A percentile compares a stretch with the other conserved stretches of the same genome.
Evolutionary conservation across 1,284 basidiomycete genomes (phyloP).

Genomic region (Trametes polyzona): DNA sequence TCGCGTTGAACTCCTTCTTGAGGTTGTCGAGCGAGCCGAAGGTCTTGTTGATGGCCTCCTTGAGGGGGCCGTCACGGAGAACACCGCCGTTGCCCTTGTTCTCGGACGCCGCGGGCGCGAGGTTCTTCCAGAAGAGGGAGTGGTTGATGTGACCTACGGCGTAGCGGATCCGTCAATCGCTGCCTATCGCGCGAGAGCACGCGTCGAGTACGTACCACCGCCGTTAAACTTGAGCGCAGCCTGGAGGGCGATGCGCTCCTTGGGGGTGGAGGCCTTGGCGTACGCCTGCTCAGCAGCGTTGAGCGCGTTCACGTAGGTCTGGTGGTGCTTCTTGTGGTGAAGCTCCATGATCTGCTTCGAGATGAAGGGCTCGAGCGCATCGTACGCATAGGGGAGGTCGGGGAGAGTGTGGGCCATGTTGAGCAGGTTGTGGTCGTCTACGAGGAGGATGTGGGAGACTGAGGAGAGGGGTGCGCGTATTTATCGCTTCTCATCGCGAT

Average conservation of each 20-base stretch:
- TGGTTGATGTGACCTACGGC: slow-evolving; percentile 83
- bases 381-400: slow-evolving; percentile 88
- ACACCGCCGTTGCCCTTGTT: slow-evolving; percentile 63
- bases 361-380: slow-evolving; percentile 82
- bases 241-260: slow-evolving; percentile 86
- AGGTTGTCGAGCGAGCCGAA: slow-evolving; percentile 84
- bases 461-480: slow-evolving; percentile 16
- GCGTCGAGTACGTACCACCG: slow-evolving; percentile 58
- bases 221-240: slow-evolving; percentile 91
- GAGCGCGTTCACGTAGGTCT: slow-evolving; percentile 89
- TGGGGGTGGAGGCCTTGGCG: slow-evolving; percentile 65
- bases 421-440: not conserved
- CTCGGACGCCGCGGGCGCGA: slow-evolving; percentile 66
- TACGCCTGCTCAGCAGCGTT: slow-evolving; percentile 92
- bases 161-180: slow-evolving; percentile 5
- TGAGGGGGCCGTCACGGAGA: slow-evolving; percentile 75
- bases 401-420: slow-evolving; percentile 72
- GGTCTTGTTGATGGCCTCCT: slow-evolving; percentile 79
- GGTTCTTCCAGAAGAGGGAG: slow-evolving; percentile 98
- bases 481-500: slow-evolving; percentile 25
- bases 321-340: slow-evolving; percentile 97
- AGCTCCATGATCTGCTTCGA: slow-evolving; percentile 87
- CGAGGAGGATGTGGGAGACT: slow-evolving; percentile 17
- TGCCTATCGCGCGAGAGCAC: not conserved
- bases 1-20: slow-evolving; percentile 82